Conservation (phyloP, 2,329 filamentous ascomycete species). For the Lizonia empirigonia region DNA sequence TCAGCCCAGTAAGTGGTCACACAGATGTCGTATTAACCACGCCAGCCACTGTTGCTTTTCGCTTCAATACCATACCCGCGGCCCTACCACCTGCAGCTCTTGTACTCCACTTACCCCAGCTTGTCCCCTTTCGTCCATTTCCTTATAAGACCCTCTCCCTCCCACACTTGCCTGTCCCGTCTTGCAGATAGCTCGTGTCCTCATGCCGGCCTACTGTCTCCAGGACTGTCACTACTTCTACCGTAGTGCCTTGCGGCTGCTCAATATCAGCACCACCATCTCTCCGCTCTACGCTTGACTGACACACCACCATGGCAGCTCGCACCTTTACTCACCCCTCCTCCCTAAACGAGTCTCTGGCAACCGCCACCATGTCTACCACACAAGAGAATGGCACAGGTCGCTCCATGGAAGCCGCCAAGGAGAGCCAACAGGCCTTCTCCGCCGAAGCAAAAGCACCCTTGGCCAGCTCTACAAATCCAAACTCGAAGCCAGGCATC, state of each 20-base stretch:
- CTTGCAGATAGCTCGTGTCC: slow-evolving; percentile 29
- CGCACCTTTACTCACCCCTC: slow-evolving; percentile 74
- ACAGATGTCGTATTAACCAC: slow-evolving; percentile 31
- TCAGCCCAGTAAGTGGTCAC: slow-evolving; percentile 33
- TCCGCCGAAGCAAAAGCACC: slow-evolving; percentile 55
- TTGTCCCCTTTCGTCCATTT: slow-evolving; percentile 42
- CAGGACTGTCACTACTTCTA: slow-evolving; percentile 95
- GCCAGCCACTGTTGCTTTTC: slow-evolving; percentile 18
- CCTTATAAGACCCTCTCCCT: slow-evolving; percentile 38
- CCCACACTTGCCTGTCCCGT: slow-evolving; percentile 19
- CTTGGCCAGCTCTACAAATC: slow-evolving; percentile 56
- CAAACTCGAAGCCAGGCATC: slow-evolving; percentile 69
- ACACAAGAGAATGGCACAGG: slow-evolving; percentile 44
- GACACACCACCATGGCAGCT: slow-evolving; percentile 65
- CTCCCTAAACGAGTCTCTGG: slow-evolving; percentile 71
- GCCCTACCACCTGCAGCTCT: slow-evolving; percentile 19
- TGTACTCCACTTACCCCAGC: slow-evolving; percentile 28
- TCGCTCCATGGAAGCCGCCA: slow-evolving; percentile 58
- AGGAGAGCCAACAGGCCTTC: slow-evolving; percentile 58
- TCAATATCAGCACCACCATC: slow-evolving; percentile 80
- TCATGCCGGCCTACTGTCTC: slow-evolving; percentile 79
- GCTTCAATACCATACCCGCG: background rate
- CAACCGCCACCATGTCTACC: slow-evolving; percentile 44
- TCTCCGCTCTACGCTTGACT: slow-evolving; percentile 73
- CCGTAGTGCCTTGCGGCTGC: slow-evolving; percentile 83